A percentile compares a stretch with the other conserved stretches of the same genome.
phyloP scores from a whole-genome alignment of 176 grass and related monocot genomes.

The Oryza australiensis region DNA sequence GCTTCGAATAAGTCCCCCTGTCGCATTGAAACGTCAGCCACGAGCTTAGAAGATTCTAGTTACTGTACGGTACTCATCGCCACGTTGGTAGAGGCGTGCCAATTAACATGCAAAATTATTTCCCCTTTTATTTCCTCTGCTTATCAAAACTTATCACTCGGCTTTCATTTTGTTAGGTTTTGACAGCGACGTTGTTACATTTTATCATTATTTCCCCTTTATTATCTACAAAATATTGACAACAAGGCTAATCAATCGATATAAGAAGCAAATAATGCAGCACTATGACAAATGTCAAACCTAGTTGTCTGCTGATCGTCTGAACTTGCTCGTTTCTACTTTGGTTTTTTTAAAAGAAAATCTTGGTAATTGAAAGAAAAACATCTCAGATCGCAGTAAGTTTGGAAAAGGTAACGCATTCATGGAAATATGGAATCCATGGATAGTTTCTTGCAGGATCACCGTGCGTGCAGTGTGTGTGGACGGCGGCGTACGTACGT shows the following conservation, averaged over 20 bases:
- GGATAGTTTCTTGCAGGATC: background rate
- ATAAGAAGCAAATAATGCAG: background rate
- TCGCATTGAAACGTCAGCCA: background rate
- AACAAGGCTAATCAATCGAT: background rate
- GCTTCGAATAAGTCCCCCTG: background rate
- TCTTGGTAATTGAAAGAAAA: background rate
- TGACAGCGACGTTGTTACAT: background rate
- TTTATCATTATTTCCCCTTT: background rate
- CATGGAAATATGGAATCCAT: background rate
- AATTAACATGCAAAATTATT: no score
- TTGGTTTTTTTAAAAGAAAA: no score
- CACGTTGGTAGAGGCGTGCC: background rate
- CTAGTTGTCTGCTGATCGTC: background rate
- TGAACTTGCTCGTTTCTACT: background rate
- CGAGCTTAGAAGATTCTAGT: background rate
- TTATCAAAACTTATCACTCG: background rate
- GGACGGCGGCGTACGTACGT: background rate
- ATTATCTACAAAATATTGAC: background rate
- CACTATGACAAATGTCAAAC: background rate
- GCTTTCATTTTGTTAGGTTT: background rate
- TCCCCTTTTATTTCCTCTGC: no score
- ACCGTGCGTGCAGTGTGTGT: background rate
- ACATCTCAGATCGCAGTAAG: background rate
- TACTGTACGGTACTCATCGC: background rate
- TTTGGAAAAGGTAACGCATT: background rate